Percentiles rank a stretch among this genome's conserved stretches.
These are phyloP conservation scores for Podaxis rugospora DNA, from an alignment of 768 basidiomycete genomes.

Conservation along the genomic window DNA sequence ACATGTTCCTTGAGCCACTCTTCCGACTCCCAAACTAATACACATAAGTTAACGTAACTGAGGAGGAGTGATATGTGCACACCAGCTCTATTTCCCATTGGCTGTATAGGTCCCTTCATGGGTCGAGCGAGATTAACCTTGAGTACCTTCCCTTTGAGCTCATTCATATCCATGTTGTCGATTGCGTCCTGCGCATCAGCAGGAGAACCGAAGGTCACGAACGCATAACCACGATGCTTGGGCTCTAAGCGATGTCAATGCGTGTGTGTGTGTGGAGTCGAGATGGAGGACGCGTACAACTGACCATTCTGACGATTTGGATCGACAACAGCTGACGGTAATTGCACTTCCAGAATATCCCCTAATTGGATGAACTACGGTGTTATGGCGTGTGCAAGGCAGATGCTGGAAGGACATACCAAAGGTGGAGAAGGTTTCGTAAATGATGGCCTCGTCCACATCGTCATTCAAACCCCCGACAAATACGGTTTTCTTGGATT, in stretches of 20 bases:
- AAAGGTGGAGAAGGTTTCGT: conserved; percentile 83
- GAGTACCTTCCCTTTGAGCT: conserved; percentile 68
- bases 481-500: conserved; percentile 82
- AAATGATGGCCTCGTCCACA: conserved; percentile 71
- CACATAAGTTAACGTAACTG: neutral
- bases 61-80: conserved; percentile 24
- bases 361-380: conserved; percentile 42
- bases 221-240: conserved; percentile 94
- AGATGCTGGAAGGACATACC: conserved; percentile 43
- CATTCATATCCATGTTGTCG: conserved; percentile 98
- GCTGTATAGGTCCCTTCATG: conserved; percentile 64
- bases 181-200: conserved; percentile 94
- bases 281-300: neutral
- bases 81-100: conserved; percentile 76
- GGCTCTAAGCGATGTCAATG: conserved; percentile 38
- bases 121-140: conserved; percentile 86
- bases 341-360: conserved; percentile 88
- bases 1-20: conserved; percentile 86
- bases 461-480: conserved; percentile 82
- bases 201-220: conserved; percentile 78
- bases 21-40: conserved; percentile 92
- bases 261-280: neutral
- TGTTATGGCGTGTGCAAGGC: neutral
- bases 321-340: conserved; percentile 77
- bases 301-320: conserved; percentile 46